phyloP scores from a whole-genome alignment of 306 rosid species.

The Gynostemma pentaphyllum region DNA sequence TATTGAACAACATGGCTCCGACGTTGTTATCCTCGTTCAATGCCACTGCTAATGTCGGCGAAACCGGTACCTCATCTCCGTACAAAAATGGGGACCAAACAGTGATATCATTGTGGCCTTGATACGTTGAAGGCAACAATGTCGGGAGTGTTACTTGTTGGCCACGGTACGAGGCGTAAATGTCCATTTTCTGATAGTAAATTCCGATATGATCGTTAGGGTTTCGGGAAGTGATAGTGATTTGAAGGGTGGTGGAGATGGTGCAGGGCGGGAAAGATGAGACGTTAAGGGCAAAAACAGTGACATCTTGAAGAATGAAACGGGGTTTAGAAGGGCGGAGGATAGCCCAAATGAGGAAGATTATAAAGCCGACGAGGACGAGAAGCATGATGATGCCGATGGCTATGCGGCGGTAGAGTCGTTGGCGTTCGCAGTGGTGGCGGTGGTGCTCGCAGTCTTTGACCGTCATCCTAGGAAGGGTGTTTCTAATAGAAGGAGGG shows the following conservation, averaged over 20 bases:
- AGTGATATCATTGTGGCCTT: conserved; percentile 44
- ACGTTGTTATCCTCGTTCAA: conserved; percentile 35
- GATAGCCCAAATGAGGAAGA: conserved; percentile 43
- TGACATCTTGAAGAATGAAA: conserved; percentile 54
- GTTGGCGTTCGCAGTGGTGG: background rate
- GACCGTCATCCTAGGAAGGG: conserved; percentile 22
- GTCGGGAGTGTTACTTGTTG: conserved; percentile 50
- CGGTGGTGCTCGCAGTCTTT: conserved; percentile 44
- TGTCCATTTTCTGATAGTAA: conserved; percentile 30
- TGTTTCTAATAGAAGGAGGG: background rate
- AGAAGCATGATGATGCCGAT: conserved; percentile 3
- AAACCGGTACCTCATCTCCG: conserved; percentile 34
- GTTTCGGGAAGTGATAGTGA: conserved; percentile 40
- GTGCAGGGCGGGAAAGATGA: conserved; percentile 25
- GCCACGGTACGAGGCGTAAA: conserved; percentile 37
- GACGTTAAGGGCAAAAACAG: conserved; percentile 42
- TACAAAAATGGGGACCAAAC: conserved; percentile 64
- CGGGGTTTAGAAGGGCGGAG: conserved; percentile 50
- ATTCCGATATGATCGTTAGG: conserved; percentile 47
- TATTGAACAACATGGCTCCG: conserved; percentile 31
- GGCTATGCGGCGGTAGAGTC: conserved; percentile 17
- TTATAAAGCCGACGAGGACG: conserved; percentile 16
- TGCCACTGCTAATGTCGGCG: conserved; percentile 21
- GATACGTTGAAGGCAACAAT: conserved; percentile 39
- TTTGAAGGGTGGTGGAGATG: conserved; percentile 37